Evolutionary conservation across 1,284 basidiomycete species (phyloP).

Genomic region (Tremellales sp.): DNA sequence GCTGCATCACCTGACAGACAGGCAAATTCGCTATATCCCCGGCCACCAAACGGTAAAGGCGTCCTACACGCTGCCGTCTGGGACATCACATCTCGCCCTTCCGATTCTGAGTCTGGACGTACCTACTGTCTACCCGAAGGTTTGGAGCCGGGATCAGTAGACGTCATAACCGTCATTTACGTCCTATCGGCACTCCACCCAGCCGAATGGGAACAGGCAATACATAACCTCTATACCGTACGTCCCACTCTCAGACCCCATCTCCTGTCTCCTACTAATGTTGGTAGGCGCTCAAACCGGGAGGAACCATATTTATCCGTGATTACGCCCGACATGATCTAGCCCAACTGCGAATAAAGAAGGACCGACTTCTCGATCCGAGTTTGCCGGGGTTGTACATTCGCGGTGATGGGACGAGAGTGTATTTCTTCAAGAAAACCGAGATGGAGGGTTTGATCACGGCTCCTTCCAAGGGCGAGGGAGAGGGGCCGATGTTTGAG

Average conservation of each 20-base stretch:
- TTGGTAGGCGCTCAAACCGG: conserved; percentile 80
- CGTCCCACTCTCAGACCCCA: conserved; percentile 11
- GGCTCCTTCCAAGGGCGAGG: conserved; percentile 48
- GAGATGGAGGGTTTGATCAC: conserved; percentile 78
- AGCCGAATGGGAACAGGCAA: conserved; percentile 79
- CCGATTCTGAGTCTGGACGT: not conserved
- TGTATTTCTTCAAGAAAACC: conserved; percentile 87
- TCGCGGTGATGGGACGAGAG: conserved; percentile 91
- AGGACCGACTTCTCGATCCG: conserved; percentile 77
- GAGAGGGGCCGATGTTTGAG: conserved; percentile 54
- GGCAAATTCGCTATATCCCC: conserved; percentile 64
- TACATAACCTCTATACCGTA: conserved; percentile 77
- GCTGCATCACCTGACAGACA: conserved; percentile 1
- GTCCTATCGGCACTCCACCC: conserved; percentile 93
- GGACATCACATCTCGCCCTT: conserved; percentile 68
- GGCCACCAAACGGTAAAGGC: conserved; percentile 63
- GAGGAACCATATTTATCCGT: conserved; percentile 76
- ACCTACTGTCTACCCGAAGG: conserved; percentile 58
- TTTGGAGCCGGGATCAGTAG: conserved; percentile 64
- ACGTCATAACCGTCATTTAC: conserved; percentile 90
- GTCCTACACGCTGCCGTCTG: conserved; percentile 72
- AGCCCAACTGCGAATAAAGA: conserved; percentile 89
- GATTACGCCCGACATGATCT: conserved; percentile 96
- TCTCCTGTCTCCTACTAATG: not conserved
- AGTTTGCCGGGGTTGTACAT: conserved; percentile 94